Percentiles rank a stretch among this genome's conserved stretches.
Evolutionary conservation across 2,329 filamentous ascomycete genomes (phyloP).

Genomic region (Colletotrichum simmondsii): DNA sequence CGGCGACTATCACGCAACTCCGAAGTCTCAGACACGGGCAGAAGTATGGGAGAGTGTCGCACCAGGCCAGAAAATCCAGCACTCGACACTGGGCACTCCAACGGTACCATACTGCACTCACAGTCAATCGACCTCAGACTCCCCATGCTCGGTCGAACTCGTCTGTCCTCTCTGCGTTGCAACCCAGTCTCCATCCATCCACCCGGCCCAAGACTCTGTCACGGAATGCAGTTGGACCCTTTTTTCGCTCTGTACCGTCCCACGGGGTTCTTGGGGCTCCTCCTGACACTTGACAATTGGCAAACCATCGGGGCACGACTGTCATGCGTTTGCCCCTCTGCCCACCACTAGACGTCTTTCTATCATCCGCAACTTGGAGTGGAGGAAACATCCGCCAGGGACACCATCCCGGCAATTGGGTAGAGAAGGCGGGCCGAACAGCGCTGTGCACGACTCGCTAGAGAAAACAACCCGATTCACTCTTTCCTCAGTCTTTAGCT

Average conservation of each 20-base stretch:
- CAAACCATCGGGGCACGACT: conserved; percentile 10
- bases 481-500: conserved; percentile 4
- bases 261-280: conserved; percentile 16
- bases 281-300: conserved; percentile 22
- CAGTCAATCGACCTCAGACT: not conserved
- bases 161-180: conserved; percentile 24
- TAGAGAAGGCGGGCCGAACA: not conserved
- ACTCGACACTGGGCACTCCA: not conserved
- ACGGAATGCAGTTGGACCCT: conserved; percentile 6
- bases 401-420: conserved; percentile 6
- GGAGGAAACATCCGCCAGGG: conserved; percentile 26
- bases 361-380: not conserved
- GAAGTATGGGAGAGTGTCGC: conserved; percentile 24
- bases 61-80: conserved; percentile 8
- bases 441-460: conserved; percentile 20
- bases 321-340: conserved; percentile 15
- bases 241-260: conserved; percentile 7
- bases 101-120: not conserved
- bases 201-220: conserved; percentile 4
- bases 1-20: conserved; percentile 30
- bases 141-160: conserved; percentile 10
- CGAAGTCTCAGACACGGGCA: conserved; percentile 31
- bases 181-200: conserved; percentile 8
- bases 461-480: conserved; percentile 8
- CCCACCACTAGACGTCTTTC: conserved; percentile 6